These are phyloP conservation scores for Boletus rubescentipes DNA, from an alignment of 768 basidiomycete genomes.

Conservation along the genomic window DNA sequence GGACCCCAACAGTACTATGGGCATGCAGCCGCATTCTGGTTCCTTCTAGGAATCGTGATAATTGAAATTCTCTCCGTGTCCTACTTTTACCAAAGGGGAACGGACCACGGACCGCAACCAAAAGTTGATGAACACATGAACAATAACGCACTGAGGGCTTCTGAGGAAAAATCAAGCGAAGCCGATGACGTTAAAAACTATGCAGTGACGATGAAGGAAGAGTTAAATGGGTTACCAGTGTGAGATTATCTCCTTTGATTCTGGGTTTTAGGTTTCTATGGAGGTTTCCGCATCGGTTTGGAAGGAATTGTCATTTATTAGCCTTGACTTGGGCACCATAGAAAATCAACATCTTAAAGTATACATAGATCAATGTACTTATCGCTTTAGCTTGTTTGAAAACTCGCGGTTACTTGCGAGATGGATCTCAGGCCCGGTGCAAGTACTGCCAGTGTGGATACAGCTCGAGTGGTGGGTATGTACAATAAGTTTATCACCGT, in stretches of 20 bases:
- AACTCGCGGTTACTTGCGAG: no score
- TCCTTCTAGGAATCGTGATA: constrained; percentile 37
- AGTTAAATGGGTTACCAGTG: no score
- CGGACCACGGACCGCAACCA: constrained; percentile 8
- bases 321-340: no score
- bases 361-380: no score
- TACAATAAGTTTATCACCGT: constrained; percentile 50
- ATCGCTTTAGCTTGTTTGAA: no score
- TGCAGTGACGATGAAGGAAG: no score
- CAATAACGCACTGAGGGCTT: neutral
- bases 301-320: no score
- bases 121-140: neutral
- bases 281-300: no score
- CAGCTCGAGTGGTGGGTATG: constrained; percentile 69
- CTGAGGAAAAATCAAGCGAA: neutral
- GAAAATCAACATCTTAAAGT: no score
- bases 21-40: constrained; percentile 46
- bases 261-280: no score
- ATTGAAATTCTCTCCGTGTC: constrained; percentile 33
- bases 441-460: constrained; percentile 40
- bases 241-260: no score
- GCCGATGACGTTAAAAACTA: no score
- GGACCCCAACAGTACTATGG: constrained; percentile 37
- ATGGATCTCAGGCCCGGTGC: neutral
- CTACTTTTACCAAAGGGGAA: constrained; percentile 34